phyloP scores from a whole-genome alignment of 768 basidiomycete species.

The Lactarius indigo region DNA sequence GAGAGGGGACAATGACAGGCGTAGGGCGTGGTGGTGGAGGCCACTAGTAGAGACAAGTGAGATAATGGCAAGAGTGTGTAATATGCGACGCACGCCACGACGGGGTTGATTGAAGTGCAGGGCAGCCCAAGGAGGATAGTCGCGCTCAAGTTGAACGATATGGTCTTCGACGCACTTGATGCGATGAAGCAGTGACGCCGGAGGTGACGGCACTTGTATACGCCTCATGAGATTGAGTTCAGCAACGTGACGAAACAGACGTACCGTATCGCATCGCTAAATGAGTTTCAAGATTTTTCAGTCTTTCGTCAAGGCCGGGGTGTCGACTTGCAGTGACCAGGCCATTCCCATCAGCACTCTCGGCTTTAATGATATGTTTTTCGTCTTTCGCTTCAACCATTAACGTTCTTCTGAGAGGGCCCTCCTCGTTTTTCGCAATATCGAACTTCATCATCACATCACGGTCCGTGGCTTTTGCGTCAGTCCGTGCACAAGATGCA shows the following conservation, averaged over 20 bases:
- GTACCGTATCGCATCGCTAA: slow-evolving; percentile 71
- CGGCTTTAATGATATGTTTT: background rate
- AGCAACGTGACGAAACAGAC: background rate
- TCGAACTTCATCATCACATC: slow-evolving; percentile 84
- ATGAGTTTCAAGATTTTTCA: slow-evolving; percentile 68
- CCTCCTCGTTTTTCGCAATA: slow-evolving; percentile 80
- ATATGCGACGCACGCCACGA: slow-evolving; percentile 56
- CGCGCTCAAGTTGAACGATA: slow-evolving; percentile 69
- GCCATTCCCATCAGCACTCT: slow-evolving; percentile 26
- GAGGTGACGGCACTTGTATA: slow-evolving; percentile 62
- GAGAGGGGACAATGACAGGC: slow-evolving; percentile 73
- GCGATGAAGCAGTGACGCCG: slow-evolving; percentile 59
- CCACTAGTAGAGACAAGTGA: slow-evolving; percentile 50
- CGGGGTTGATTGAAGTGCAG: slow-evolving; percentile 85
- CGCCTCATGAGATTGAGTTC: slow-evolving; percentile 1
- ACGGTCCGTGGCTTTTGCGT: slow-evolving; percentile 66
- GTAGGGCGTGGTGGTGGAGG: slow-evolving; percentile 77
- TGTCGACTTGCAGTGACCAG: slow-evolving; percentile 42
- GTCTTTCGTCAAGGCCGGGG: slow-evolving; percentile 60
- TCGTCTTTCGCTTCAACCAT: slow-evolving; percentile 30
- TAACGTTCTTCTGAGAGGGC: slow-evolving; percentile 62
- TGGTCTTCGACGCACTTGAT: slow-evolving; percentile 75
- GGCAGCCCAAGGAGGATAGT: slow-evolving; percentile 85
- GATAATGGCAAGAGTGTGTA: background rate
- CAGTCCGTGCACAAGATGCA: slow-evolving; percentile 67